Percentiles rank a stretch among this genome's conserved stretches.
These are phyloP conservation scores for Piromyces finnis DNA, from an alignment of 192 early-diverging fungal genomes.

Conservation along the genomic window DNA sequence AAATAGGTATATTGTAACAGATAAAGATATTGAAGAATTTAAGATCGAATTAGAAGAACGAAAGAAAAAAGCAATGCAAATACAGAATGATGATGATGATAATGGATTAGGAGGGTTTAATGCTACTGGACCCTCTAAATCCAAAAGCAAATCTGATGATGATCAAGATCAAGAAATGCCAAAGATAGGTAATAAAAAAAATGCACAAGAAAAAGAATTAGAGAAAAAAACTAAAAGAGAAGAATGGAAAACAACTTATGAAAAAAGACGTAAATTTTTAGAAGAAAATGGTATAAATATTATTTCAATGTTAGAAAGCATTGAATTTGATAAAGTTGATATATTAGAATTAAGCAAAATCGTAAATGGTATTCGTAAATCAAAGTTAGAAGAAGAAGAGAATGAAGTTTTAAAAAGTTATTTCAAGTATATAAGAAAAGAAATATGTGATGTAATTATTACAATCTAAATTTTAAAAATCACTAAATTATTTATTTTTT, in stretches of 20 bases:
- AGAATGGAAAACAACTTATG: background rate
- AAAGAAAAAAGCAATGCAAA: constrained; percentile 4
- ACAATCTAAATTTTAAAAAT: too few species aligned
- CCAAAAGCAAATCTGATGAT: constrained; percentile 4
- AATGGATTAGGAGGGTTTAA: constrained; percentile 21
- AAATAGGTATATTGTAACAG: constrained; percentile 18
- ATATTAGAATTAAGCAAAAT: background rate
- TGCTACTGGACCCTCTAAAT: constrained; percentile 3
- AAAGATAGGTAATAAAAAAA: background rate
- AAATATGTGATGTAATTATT: constrained; percentile 3
- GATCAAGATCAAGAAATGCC: constrained; percentile 1
- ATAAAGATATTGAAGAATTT: constrained; percentile 20
- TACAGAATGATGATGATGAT: constrained; percentile 9
- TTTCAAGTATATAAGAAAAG: constrained; percentile 14
- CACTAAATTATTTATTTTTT: too few species aligned
- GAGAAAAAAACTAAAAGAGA: background rate
- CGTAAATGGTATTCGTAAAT: background rate
- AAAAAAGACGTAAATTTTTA: background rate
- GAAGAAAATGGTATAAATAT: background rate
- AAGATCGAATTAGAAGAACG: constrained; percentile 8
- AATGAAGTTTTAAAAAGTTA: constrained; percentile 7
- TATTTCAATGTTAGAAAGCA: background rate
- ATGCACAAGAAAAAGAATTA: background rate
- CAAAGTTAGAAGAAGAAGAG: constrained; percentile 13
- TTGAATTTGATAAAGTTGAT: background rate